Percentiles rank a stretch among this genome's conserved stretches.
Conservation (phyloP, 2,329 filamentous ascomycete species). For the Amesomyces nigricolor region DNA sequence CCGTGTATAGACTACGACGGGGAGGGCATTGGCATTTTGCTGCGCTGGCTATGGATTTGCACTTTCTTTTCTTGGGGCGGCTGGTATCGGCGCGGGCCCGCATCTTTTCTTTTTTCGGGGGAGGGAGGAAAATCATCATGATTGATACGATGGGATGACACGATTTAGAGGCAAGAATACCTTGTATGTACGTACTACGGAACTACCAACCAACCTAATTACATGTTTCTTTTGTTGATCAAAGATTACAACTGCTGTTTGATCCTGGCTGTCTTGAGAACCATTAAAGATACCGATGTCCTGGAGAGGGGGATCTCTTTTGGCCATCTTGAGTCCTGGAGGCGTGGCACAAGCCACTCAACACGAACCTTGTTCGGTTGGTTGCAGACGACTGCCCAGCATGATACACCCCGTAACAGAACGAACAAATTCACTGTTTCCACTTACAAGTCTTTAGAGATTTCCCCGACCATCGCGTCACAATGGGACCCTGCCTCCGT, state of each 20-base stretch:
- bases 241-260: background rate
- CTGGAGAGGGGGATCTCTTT: no score
- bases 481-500: background rate
- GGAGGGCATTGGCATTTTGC: conserved; percentile 17
- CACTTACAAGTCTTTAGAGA: no score
- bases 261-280: no score
- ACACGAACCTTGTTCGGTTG: no score
- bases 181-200: conserved; percentile 17
- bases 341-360: no score
- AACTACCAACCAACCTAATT: conserved; percentile 8
- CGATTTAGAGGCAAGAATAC: conserved; percentile 18
- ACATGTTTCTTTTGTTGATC: conserved; percentile 16
- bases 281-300: no score
- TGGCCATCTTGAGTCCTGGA: no score
- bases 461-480: background rate
- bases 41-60: conserved; percentile 14
- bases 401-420: no score
- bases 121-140: conserved; percentile 14
- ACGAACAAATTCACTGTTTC: no score
- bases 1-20: conserved; percentile 21
- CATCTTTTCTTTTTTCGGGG: conserved; percentile 4
- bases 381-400: no score
- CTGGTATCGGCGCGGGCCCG: background rate
- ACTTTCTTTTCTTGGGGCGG: background rate
- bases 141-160: conserved; percentile 19